Conservation (phyloP, 768 basidiomycete genomes). For the Russula emetica region DNA sequence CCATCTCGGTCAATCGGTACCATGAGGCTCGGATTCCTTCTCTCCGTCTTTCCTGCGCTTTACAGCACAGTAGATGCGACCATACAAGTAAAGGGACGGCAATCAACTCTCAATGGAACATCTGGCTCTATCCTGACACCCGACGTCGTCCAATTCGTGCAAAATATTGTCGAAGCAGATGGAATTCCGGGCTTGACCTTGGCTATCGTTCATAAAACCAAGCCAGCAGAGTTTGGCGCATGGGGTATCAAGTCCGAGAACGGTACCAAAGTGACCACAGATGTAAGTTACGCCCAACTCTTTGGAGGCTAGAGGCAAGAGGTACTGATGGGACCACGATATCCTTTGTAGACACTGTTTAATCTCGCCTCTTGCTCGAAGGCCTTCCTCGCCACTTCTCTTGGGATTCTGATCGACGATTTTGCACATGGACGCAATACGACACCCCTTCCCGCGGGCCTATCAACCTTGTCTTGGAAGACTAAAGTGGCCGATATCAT, state of each 20-base stretch:
- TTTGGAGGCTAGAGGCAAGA: background rate
- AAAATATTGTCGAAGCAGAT: background rate
- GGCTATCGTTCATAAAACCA: slow-evolving; percentile 15
- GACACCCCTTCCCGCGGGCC: slow-evolving; percentile 35
- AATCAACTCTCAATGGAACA: background rate
- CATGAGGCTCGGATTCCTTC: slow-evolving; percentile 1
- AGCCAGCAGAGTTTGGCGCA: slow-evolving; percentile 7
- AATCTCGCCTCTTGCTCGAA: slow-evolving; percentile 39
- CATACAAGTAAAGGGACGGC: background rate
- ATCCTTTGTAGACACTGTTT: slow-evolving; percentile 38
- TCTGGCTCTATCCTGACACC: slow-evolving; percentile 15
- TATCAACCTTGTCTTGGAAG: slow-evolving; percentile 37
- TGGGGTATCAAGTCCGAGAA: slow-evolving; percentile 24
- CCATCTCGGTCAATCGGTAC: background rate
- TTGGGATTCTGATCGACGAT: slow-evolving; percentile 44
- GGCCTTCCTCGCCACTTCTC: slow-evolving; percentile 38
- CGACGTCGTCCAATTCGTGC: background rate
- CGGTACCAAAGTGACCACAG: slow-evolving; percentile 19
- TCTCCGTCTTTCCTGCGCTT: background rate
- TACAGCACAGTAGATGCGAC: background rate
- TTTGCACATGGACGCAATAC: slow-evolving; percentile 36
- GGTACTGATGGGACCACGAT: background rate
- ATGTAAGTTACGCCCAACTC: background rate
- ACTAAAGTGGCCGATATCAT: slow-evolving; percentile 38
- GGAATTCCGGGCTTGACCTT: slow-evolving; percentile 14